phyloP scores from a whole-genome alignment of 768 basidiomycete species.

The Podaxis rugospora region DNA sequence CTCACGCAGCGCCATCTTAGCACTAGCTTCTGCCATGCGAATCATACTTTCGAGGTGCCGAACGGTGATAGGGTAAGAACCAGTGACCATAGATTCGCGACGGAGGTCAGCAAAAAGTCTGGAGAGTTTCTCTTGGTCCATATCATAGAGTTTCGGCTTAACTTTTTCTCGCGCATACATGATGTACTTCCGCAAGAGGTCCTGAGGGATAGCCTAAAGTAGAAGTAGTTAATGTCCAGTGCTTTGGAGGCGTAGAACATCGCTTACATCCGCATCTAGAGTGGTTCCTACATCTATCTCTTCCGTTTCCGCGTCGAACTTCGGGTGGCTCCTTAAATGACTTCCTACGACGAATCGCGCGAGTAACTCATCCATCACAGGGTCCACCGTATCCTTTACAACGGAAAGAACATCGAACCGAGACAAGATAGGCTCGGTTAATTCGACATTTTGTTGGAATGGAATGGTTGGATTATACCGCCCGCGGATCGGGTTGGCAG shows the following conservation, averaged over 20 bases:
- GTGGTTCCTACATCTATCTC: conserved; percentile 92
- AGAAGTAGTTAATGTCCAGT: conserved; percentile 2
- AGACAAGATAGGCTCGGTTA: conserved; percentile 97
- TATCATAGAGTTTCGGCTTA: conserved; percentile 86
- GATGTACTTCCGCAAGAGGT: conserved; percentile 94
- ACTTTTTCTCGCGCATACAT: conserved; percentile 97
- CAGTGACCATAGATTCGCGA: conserved; percentile 93
- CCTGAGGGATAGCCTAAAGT: conserved; percentile 90
- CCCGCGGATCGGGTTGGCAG: conserved; percentile 95
- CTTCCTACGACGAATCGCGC: conserved; percentile 98
- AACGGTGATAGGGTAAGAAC: conserved; percentile 98
- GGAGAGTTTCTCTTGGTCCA: conserved; percentile 94
- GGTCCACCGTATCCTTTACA: conserved; percentile 96
- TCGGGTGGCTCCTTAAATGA: conserved; percentile 91
- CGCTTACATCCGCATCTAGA: conserved; percentile 83
- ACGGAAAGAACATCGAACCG: conserved; percentile 98
- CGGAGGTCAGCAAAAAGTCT: conserved; percentile 94
- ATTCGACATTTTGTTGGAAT: conserved; percentile 96
- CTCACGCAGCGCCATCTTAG: conserved; percentile 96
- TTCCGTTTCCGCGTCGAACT: conserved; percentile 80
- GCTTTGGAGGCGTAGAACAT: background rate
- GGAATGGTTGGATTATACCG: conserved; percentile 98
- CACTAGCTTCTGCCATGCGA: conserved; percentile 97
- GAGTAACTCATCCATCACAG: conserved; percentile 92
- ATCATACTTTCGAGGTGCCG: conserved; percentile 99